A percentile compares a stretch with the other conserved stretches of the same genome.
These are phyloP conservation scores for Taxillus chinensis DNA, from an alignment of 164 flowering plant genomes.

Conservation along the genomic window DNA sequence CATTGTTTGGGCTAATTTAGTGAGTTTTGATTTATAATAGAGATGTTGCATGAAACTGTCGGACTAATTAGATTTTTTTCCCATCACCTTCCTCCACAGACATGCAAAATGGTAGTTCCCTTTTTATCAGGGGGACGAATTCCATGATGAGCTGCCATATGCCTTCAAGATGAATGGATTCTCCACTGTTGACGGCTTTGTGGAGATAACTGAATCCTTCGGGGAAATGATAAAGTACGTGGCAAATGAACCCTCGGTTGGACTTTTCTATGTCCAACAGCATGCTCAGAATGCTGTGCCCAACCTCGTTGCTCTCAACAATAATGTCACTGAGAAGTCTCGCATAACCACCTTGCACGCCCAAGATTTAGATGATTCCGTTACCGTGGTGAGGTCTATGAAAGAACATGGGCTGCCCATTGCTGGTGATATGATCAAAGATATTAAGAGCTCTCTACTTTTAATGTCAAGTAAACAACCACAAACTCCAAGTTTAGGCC, in stretches of 20 bases:
- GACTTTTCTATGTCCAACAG: conserved; percentile 83
- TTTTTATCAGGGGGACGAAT: neutral
- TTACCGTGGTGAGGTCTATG: conserved; percentile 62
- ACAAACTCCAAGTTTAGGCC: conserved; percentile 17
- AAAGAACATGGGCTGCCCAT: conserved; percentile 57
- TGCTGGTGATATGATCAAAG: conserved; percentile 64
- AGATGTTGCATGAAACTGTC: too few species aligned
- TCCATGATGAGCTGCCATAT: conserved; percentile 33
- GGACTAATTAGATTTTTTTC: too few species aligned
- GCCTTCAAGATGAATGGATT: conserved; percentile 44
- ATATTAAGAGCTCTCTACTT: conserved; percentile 51
- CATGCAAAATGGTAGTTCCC: too few species aligned
- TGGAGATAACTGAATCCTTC: conserved; percentile 51
- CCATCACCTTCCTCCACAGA: too few species aligned
- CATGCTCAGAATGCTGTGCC: conserved; percentile 74
- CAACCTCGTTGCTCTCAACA: conserved; percentile 43
- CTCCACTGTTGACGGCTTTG: conserved; percentile 61
- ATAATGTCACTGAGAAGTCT: conserved; percentile 39
- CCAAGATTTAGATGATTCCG: conserved; percentile 74
- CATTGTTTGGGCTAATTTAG: too few species aligned
- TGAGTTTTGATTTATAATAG: too few species aligned
- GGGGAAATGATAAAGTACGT: conserved; percentile 77
- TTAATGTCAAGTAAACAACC: conserved; percentile 52
- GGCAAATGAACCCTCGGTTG: conserved; percentile 93
- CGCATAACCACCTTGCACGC: conserved; percentile 51